Percentiles rank a stretch among this genome's conserved stretches.
These are phyloP conservation scores for Ascochyta fabae DNA, from an alignment of 2,329 filamentous ascomycete genomes.

Conservation along the genomic window DNA sequence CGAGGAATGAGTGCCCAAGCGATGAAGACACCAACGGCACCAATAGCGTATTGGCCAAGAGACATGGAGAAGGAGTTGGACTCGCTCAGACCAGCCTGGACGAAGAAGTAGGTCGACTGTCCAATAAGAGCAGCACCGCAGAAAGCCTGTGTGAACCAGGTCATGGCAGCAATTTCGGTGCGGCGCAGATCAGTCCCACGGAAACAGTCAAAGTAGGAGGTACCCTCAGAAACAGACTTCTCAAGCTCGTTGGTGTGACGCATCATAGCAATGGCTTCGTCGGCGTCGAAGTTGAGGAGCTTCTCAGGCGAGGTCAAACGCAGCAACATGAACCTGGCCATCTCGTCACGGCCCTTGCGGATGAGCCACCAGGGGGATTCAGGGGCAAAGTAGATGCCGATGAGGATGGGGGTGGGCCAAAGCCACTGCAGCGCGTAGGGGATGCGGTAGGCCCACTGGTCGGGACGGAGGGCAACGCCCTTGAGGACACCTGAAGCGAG, in stretches of 20 bases:
- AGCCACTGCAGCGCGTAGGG: conserved; percentile 76
- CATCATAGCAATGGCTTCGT: conserved; percentile 82
- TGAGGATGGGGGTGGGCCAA: conserved; percentile 72
- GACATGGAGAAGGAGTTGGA: conserved; percentile 54
- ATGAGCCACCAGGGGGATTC: conserved; percentile 79
- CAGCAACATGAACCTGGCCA: conserved; percentile 70
- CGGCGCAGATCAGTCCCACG: conserved; percentile 78
- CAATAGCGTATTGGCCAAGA: conserved; percentile 64
- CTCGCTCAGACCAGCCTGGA: conserved; percentile 54
- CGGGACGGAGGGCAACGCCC: conserved; percentile 67
- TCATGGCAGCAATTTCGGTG: conserved; percentile 70
- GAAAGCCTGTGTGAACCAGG: conserved; percentile 56
- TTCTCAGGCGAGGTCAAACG: conserved; percentile 64
- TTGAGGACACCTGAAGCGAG: conserved; percentile 75
- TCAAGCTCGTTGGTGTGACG: conserved; percentile 84
- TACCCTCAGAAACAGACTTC: conserved; percentile 68
- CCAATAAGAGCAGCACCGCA: conserved; percentile 46
- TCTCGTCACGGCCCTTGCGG: conserved; percentile 66
- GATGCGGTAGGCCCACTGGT: conserved; percentile 73
- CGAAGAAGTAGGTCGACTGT: conserved; percentile 56
- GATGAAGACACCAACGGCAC: conserved; percentile 70
- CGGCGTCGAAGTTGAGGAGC: conserved; percentile 51
- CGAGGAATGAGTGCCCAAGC: conserved; percentile 82
- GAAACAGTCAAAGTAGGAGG: conserved; percentile 84
- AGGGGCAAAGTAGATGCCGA: conserved; percentile 72